Evolutionary conservation across 2,329 filamentous ascomycete genomes (phyloP), one percentile per base, ranked within the genome.

Genomic region (Raffaelea deltoideospora): DNA sequence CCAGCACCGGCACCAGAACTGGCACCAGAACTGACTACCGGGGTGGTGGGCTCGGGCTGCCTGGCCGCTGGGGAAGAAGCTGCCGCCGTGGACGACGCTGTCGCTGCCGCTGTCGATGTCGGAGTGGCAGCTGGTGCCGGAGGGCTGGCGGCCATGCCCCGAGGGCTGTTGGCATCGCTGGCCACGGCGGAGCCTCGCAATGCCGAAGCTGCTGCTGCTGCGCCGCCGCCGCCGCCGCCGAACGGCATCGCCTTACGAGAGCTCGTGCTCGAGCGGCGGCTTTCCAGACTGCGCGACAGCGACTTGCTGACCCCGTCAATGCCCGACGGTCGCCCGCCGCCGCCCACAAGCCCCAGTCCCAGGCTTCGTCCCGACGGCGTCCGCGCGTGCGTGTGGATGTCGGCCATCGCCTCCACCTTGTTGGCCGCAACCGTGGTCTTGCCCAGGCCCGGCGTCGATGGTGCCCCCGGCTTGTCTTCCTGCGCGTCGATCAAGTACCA

Each of bases 401-500:
- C 86, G 15, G 84, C 90, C 50, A 78, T 79, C 2, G 85, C 90
- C 53, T 90, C 86, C 28, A 95, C 81, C 37, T 80, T 79, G 44
- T 84, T 86, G 28, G 83, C 79, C 11, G 85, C 85, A 14, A 95
- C 87, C 0, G 90, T 96, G 45, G 79, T 87, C 56, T 93, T 94
- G 28, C 83, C 84, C 37, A 94, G 69, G 0, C 88, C 87, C 0
- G 90, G 88, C 0, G 88, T 96, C n/a, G 81, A 79, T 1, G 90
- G 90, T 3, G 86, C 87, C 1, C 81, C 81, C 1, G 85, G 76
- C 51, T 94, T 95, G 57, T 98, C 90, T 57, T 98, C 90, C 2
- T 74, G 69, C 0, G 90, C 90, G 52, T 98, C 88, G 26, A 98
- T 78, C 6, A 98, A 70, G 57, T 95, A 96, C 90, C 90, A 98